Base-by-base conservation (phyloP, 2,329 filamentous ascomycete species). In the Alternaria arbusti region DNA sequence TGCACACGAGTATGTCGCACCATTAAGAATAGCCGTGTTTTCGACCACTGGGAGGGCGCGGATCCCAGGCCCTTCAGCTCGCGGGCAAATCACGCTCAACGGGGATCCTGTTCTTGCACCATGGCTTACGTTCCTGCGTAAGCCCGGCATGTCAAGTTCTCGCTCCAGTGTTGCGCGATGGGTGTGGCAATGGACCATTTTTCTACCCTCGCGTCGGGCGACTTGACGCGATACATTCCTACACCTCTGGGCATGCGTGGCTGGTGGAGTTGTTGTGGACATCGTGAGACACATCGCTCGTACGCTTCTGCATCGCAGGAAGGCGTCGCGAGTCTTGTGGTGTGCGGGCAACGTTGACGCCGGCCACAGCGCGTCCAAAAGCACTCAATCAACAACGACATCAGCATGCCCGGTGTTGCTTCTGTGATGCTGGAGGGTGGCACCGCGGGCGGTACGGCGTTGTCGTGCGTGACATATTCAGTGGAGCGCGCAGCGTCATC, bases 81-180 rank as follows among this genome's bases (percentile, higher is more conserved):
- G 66, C 67, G 71, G 67, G 69, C 77, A 70, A 78, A 77, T 78
- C 74, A 77, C 68, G 61, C 69, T 67, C 68, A 70, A 65, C 70
- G 70, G 68, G 63, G 58, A 64, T 55, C 64, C 61, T 54, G 45
- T 44, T 62, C 50, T 65, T 66, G 65, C 73, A 71, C 70, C 67
- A 70, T 70, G 67, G 66, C 65, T 63, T 50, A 57, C 67, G 74
- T 75, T 76, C 74, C 74, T 77, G 74, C 74, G 71, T 72, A 66
- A 68, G 63, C 62, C 60, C 64, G 57, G 58, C 65, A 61, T 64
- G 57, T 67, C 63, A 59, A 70, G 63, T 67, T 40, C 62, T 67
- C 55, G 51, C 58, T 54, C 54, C 58, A 64, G 64, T 56, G 65
- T 62, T 66, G 65, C 63, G 67, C 68, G 61, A 67, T 54, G 64